Conservation (phyloP, 768 basidiomycete species). For the Suillus lakei region DNA sequence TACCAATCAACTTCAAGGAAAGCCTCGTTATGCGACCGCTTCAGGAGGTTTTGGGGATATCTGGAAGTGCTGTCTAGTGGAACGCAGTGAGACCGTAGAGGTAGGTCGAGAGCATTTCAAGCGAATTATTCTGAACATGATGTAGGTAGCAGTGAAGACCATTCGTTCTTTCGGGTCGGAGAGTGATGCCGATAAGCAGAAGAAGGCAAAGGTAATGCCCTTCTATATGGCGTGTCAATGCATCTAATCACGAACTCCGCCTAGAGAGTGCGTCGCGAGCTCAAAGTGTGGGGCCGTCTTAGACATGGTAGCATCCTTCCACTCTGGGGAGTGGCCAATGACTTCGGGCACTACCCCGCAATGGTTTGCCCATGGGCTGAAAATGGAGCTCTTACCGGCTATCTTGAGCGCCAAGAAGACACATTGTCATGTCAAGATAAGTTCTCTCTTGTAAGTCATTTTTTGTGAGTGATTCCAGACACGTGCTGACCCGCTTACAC, state of each 20-base stretch:
- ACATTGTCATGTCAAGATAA: constrained; percentile 13
- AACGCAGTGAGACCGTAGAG: neutral
- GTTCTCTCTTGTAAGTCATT: constrained; percentile 19
- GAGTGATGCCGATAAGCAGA: neutral
- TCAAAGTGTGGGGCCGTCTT: constrained; percentile 25
- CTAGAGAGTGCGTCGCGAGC: constrained; percentile 22
- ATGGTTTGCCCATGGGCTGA: constrained; percentile 28
- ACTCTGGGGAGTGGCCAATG: constrained; percentile 20
- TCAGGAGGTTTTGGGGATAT: constrained; percentile 4
- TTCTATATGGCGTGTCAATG: neutral
- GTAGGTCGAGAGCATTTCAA: neutral
- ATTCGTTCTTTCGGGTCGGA: neutral
- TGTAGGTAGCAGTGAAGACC: constrained; percentile 5
- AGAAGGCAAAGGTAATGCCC: neutral
- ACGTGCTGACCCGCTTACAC: neutral
- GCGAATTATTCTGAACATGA: neutral
- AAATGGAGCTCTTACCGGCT: constrained; percentile 18
- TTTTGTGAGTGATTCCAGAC: neutral
- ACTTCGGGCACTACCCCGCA: constrained; percentile 23
- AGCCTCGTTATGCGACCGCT: neutral
- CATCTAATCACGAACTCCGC: neutral
- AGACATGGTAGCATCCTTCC: constrained; percentile 23
- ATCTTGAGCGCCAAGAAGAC: constrained; percentile 14
- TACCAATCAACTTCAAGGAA: neutral
- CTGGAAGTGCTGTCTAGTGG: constrained; percentile 1